phyloP scores from a whole-genome alignment of 495 filamentous ascomycete genomes.

The Trichoderma erinaceum region DNA sequence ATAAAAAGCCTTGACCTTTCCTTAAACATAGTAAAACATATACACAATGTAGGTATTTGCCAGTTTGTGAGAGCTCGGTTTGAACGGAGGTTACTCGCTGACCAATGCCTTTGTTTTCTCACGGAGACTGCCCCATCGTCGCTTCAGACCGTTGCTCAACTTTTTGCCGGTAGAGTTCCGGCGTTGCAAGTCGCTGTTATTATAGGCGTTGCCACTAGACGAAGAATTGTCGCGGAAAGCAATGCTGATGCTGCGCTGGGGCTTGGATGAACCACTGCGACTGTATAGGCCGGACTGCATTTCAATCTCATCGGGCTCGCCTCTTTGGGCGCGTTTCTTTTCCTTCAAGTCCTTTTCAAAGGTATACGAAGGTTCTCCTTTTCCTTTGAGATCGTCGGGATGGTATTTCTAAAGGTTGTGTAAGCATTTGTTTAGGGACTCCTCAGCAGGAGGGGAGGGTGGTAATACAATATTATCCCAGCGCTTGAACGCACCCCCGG shows the following conservation, averaged over 20 bases:
- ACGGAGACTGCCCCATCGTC: conserved; percentile 41
- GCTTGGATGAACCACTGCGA: conserved; percentile 7
- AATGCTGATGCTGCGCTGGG: conserved; percentile 32
- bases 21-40: background rate
- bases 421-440: conserved; percentile 18
- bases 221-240: conserved; percentile 7
- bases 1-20: too few species aligned
- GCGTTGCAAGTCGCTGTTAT: conserved; percentile 18
- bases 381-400: conserved; percentile 68
- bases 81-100: background rate
- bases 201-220: conserved; percentile 13
- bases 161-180: conserved; percentile 35
- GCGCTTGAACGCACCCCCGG: conserved; percentile 57
- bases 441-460: background rate
- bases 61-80: background rate
- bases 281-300: conserved; percentile 31
- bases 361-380: conserved; percentile 69
- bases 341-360: conserved; percentile 58
- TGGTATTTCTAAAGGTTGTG: conserved; percentile 53
- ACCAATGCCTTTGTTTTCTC: conserved; percentile 24
- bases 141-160: conserved; percentile 39
- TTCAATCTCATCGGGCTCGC: conserved; percentile 28
- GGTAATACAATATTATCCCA: conserved; percentile 61
- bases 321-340: conserved; percentile 23
- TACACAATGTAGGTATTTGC: background rate